phyloP scores from a whole-genome alignment of 176 grass and related monocot species.

The Carex parvula region DNA sequence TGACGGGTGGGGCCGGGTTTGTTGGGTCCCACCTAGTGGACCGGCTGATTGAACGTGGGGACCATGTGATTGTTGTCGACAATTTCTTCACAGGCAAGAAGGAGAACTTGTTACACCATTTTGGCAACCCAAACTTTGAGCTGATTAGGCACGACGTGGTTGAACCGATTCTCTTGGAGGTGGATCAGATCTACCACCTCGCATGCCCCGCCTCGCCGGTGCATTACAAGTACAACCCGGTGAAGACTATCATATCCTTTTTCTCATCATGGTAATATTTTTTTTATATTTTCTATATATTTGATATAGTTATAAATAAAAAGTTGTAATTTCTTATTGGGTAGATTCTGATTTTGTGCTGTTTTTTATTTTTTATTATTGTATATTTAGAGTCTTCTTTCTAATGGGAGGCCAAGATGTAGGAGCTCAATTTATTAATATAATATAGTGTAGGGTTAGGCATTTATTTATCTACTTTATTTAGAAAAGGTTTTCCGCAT shows the following conservation, averaged over 20 bases:
- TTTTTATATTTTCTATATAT: neutral
- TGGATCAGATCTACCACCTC: slow-evolving; percentile 98
- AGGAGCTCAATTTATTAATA: neutral
- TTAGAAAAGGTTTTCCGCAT: neutral
- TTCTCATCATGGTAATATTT: neutral
- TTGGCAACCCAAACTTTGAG: slow-evolving; percentile 81
- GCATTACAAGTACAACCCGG: slow-evolving; percentile 97
- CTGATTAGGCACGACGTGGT: slow-evolving; percentile 98
- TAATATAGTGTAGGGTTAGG: neutral
- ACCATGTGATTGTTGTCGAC: slow-evolving; percentile 92
- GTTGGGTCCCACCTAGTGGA: slow-evolving; percentile 92
- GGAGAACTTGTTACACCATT: slow-evolving; percentile 88
- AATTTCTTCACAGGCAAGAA: slow-evolving; percentile 95
- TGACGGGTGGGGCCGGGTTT: slow-evolving; percentile 88
- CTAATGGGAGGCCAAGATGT: neutral
- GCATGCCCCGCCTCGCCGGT: slow-evolving; percentile 90
- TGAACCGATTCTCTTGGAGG: slow-evolving; percentile 89
- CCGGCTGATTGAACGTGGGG: slow-evolving; percentile 65
- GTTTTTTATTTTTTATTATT: neutral
- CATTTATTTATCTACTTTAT: too few relatives aligned
- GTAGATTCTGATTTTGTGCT: neutral
- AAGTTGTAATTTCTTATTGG: neutral
- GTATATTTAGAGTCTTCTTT: neutral
- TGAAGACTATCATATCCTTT: slow-evolving; percentile 99
- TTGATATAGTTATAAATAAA: neutral